Percentiles rank a stretch among this genome's conserved stretches.
Conservation (phyloP, 129 eudicot genomes). For the Escallonia herrerae region DNA sequence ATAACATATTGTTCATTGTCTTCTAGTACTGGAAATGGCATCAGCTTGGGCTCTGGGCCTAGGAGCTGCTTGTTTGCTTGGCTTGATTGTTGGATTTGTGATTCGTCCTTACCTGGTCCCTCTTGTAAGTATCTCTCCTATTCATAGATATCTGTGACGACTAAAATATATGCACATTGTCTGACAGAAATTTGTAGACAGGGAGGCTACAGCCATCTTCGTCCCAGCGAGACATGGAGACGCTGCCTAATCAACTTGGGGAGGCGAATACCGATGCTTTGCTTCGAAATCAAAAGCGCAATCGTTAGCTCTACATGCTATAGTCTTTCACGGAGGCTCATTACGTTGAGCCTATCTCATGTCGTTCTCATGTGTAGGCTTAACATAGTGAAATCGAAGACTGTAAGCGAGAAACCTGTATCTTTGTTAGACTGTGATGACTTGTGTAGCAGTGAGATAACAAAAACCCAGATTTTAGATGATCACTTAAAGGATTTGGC, state of each 20-base stretch:
- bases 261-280: conserved; percentile 55
- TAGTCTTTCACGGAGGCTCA: conserved; percentile 19
- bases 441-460: conserved; percentile 7
- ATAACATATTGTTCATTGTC: conserved; percentile 1
- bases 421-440: conserved; percentile 60
- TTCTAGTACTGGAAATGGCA: conserved; percentile 42
- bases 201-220: conserved; percentile 44
- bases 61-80: conserved; percentile 39
- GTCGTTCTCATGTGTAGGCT: conserved; percentile 50
- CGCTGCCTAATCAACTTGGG: conserved; percentile 72
- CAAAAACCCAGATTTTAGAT: conserved; percentile 25
- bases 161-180: neutral
- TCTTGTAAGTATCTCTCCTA: conserved; percentile 43
- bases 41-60: conserved; percentile 50
- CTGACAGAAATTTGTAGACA: conserved; percentile 69
- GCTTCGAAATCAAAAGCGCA: conserved; percentile 81
- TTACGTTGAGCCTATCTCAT: conserved; percentile 33
- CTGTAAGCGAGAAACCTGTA: conserved; percentile 21
- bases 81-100: conserved; percentile 53
- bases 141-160: too few species aligned
- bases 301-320: conserved; percentile 48
- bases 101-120: conserved; percentile 60
- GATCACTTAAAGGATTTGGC: conserved; percentile 46
- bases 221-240: conserved; percentile 67
- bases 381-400: conserved; percentile 21